Evolutionary conservation across 306 rosid genomes (phyloP), one percentile per base, ranked within the genome.

Genomic region (Vigna radiata): DNA sequence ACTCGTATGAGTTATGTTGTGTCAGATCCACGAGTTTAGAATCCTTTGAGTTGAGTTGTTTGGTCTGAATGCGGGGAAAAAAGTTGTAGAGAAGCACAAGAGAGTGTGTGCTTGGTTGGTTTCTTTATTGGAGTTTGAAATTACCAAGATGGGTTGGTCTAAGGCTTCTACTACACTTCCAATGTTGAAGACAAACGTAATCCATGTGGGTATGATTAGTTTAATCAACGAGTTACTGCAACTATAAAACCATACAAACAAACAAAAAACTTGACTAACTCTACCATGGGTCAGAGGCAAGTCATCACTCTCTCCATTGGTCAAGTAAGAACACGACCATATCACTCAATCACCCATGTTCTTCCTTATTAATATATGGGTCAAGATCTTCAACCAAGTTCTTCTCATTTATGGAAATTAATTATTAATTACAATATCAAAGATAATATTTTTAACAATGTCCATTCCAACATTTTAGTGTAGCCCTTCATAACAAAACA

Each of bases 21-120:
- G 62, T 63, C 81, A 83, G 86, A 81, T 87, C 86, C 76, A 75
- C 33, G 75, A 66, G 41, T 16, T 43, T 36, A 75, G 55, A 71
- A 81, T 69, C 29, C 54, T 59, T 23, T 13, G 59, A 53, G 49
- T 17, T 75, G 75, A 44, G 55, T 54, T 69, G 82, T 74, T 18
- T 52, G n/a, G 29, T 56, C 49, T 60, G 75, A 81, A 78, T 75
- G 82, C 79, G 53, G 8, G 8, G 17, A 4, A 63, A 55, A 46
- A 48, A 39, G 71, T 58, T 19, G 1, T 4, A 65, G 33, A 19
- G 70, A 65, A 48, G 41, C 41, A 16, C 52, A 4, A 17, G 75
- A 27, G 76, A 4, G 63, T 4, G 72, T 4, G 72, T 44, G 13
- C 23, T 64, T 61, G 59, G 58, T 71, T 66, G 76, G 55, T 73